Evolutionary conservation across 768 basidiomycete species (phyloP).

Genomic region (Thelephora aurantiotincta): DNA sequence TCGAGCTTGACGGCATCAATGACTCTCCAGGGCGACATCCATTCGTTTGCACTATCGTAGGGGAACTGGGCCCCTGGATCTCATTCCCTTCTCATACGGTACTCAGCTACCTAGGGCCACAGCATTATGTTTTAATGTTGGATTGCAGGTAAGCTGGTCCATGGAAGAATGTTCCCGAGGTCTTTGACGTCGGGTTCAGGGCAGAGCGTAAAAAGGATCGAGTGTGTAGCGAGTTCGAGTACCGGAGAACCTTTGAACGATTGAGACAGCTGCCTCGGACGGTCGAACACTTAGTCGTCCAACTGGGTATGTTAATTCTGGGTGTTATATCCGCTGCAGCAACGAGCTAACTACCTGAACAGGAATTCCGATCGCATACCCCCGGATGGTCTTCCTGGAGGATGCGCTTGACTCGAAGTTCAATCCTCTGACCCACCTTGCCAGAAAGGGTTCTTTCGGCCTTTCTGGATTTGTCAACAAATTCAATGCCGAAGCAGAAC

Average conservation of each 20-base stretch:
- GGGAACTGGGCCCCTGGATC: constrained; percentile 63
- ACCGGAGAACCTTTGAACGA: constrained; percentile 55
- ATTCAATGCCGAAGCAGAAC: constrained; percentile 84
- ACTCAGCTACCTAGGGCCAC: constrained; percentile 68
- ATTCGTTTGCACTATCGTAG: constrained; percentile 61
- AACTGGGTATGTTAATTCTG: constrained; percentile 37
- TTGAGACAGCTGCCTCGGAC: constrained; percentile 42
- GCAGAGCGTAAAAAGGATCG: constrained; percentile 75
- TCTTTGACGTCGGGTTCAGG: constrained; percentile 25
- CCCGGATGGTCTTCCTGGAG: constrained; percentile 86
- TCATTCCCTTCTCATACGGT: constrained; percentile 74
- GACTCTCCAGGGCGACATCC: constrained; percentile 47
- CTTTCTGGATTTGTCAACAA: constrained; percentile 76
- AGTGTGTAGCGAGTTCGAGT: constrained; percentile 65
- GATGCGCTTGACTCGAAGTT: constrained; percentile 62
- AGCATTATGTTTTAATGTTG: constrained; percentile 56
- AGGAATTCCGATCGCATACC: constrained; percentile 83
- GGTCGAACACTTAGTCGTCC: constrained; percentile 75
- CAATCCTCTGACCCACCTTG: constrained; percentile 74
- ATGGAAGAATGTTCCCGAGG: not conserved
- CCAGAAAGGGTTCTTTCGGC: constrained; percentile 50
- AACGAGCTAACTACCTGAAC: not conserved
- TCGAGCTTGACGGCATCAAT: constrained; percentile 60
- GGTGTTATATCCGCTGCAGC: constrained; percentile 2
- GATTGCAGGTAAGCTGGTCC: constrained; percentile 56